Percentiles rank a stretch among this genome's conserved stretches.
phyloP scores from a whole-genome alignment of 768 basidiomycete species.

The Pleurotus cornucopiae region DNA sequence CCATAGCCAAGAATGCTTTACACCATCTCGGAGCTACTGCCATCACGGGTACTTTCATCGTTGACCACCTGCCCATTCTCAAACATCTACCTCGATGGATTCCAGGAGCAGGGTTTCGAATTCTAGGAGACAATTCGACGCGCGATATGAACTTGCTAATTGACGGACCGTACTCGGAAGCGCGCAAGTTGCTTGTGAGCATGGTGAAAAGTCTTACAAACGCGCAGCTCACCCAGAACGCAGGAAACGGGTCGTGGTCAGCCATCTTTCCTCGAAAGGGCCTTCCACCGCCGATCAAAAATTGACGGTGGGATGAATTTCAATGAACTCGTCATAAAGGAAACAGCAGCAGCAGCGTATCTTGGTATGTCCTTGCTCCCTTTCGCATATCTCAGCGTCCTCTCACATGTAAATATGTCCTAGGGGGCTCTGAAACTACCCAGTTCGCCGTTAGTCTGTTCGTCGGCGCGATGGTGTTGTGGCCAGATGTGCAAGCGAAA shows the following conservation, averaged over 20 bases:
- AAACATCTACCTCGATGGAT: constrained; percentile 31
- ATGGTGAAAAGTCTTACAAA: too few species aligned
- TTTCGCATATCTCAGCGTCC: not conserved
- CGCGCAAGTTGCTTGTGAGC: not conserved
- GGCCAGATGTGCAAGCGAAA: constrained; percentile 20
- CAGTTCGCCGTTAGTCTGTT: not conserved
- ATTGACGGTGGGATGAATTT: too few species aligned
- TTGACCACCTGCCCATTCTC: constrained; percentile 25
- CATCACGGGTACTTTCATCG: constrained; percentile 26
- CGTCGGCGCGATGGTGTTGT: not conserved
- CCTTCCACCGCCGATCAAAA: too few species aligned
- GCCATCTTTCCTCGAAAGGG: too few species aligned
- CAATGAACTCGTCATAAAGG: not conserved
- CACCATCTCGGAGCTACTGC: constrained; percentile 20
- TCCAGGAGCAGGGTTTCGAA: constrained; percentile 25
- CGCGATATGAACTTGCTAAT: not conserved
- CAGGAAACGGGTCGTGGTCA: too few species aligned
- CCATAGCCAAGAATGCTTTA: constrained; percentile 23
- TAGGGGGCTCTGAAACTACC: not conserved
- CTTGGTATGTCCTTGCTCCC: not conserved
- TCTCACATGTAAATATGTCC: too few species aligned
- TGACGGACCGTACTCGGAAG: not conserved
- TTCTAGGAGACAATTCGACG: not conserved
- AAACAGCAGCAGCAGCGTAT: not conserved
- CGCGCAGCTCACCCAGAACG: too few species aligned